Percentiles rank a stretch among this genome's conserved stretches.
These are phyloP conservation scores for Golubevia pallescens DNA, from an alignment of 1,284 basidiomycete species.

Conservation along the genomic window DNA sequence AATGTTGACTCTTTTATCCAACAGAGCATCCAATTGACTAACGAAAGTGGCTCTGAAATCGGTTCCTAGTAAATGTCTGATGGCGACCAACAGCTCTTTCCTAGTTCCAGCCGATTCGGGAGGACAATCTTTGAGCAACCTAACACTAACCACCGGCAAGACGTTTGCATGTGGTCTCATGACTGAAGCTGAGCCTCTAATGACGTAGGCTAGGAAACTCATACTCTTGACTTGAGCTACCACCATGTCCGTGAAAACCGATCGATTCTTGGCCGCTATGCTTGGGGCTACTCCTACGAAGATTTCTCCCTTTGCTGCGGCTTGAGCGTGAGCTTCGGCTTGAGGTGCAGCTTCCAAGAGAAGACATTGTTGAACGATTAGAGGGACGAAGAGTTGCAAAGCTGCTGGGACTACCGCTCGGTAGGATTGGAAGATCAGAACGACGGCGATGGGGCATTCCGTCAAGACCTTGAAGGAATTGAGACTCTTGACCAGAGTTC, in stretches of 20 bases:
- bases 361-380: slow-evolving; percentile 61
- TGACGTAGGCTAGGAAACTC: slow-evolving; percentile 89
- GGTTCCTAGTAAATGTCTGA: slow-evolving; percentile 85
- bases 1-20: slow-evolving; percentile 79
- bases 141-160: slow-evolving; percentile 80
- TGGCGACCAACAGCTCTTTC: slow-evolving; percentile 89
- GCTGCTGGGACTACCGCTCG: slow-evolving; percentile 72
- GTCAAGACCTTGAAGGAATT: slow-evolving; percentile 90
- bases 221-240: slow-evolving; percentile 85
- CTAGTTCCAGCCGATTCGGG: slow-evolving; percentile 76
- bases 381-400: slow-evolving; percentile 76
- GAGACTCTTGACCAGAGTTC: slow-evolving; percentile 44
- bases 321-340: slow-evolving; percentile 78
- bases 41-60: slow-evolving; percentile 82
- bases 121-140: slow-evolving; percentile 92
- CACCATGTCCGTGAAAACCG: slow-evolving; percentile 85
- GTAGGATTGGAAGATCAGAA: slow-evolving; percentile 86
- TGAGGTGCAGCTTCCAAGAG: slow-evolving; percentile 76
- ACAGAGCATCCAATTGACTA: slow-evolving; percentile 83
- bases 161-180: slow-evolving; percentile 80
- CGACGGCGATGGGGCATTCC: slow-evolving; percentile 91
- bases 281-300: slow-evolving; percentile 82
- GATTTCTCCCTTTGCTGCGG: slow-evolving; percentile 76
- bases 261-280: slow-evolving; percentile 76
- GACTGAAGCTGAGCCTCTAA: slow-evolving; percentile 76